phyloP scores from a whole-genome alignment of 2,329 filamentous ascomycete species.

The Aspergillus terreus region DNA sequence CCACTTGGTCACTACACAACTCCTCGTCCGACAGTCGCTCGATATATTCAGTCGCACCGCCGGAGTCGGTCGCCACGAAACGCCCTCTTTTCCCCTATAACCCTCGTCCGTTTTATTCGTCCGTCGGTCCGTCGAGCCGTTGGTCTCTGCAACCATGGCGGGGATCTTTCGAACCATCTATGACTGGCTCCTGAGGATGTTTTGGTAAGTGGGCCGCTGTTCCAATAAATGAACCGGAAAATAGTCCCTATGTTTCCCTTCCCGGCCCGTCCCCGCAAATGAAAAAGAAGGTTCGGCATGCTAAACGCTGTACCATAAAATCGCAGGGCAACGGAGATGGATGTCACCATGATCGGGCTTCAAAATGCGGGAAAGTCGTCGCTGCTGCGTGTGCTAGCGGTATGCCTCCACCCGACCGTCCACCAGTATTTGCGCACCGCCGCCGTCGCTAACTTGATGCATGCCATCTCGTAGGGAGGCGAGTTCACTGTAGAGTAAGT shows the following conservation, averaged over 20 bases:
- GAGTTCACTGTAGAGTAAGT: slow-evolving; percentile 97
- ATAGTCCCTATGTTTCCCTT: slow-evolving; percentile 11
- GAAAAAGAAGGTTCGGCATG: slow-evolving; percentile 16
- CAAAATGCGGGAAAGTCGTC: slow-evolving; percentile 99
- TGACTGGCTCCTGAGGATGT: slow-evolving; percentile 96
- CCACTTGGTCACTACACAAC: slow-evolving; percentile 17
- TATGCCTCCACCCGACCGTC: slow-evolving; percentile 53
- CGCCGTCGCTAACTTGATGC: slow-evolving; percentile 14
- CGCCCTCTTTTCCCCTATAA: slow-evolving; percentile 3
- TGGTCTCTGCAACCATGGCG: slow-evolving; percentile 60
- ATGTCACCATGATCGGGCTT: slow-evolving; percentile 97
- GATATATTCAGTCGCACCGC: slow-evolving; percentile 14
- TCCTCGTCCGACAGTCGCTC: slow-evolving; percentile 10
- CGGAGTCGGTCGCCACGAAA: slow-evolving; percentile 6
- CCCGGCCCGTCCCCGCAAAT: slow-evolving; percentile 34
- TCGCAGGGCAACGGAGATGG: slow-evolving; percentile 94
- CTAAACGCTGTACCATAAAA: slow-evolving; percentile 14
- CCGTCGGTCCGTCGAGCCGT: neutral
- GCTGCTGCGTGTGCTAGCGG: slow-evolving; percentile 85
- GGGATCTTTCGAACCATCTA: slow-evolving; percentile 91
- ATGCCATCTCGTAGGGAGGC: slow-evolving; percentile 64
- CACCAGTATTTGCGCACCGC: slow-evolving; percentile 6
- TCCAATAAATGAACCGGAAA: slow-evolving; percentile 21
- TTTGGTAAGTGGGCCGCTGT: slow-evolving; percentile 67
- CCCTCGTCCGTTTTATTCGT: slow-evolving; percentile 7